Percentiles rank a stretch among this genome's conserved stretches.
Evolutionary conservation across 306 rosid species (phyloP).

Genomic region (Citrullus colocynthis): DNA sequence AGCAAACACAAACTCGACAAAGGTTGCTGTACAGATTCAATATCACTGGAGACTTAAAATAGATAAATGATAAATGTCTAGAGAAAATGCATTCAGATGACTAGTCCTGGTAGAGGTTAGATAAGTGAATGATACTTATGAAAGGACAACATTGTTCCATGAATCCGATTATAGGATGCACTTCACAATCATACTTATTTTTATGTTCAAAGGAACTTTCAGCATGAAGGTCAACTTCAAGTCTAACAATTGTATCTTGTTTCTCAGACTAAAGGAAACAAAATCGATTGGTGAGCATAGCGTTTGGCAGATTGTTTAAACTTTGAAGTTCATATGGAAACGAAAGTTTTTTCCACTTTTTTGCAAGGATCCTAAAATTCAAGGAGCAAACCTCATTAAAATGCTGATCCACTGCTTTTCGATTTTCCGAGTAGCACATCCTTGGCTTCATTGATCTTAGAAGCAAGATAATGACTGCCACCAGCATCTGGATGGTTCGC

Average conservation of each 20-base stretch:
- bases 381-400: conserved; percentile 15
- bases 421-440: conserved; percentile 52
- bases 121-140: not conserved
- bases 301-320: not conserved
- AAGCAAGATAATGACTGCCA: conserved; percentile 73
- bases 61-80: not conserved
- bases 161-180: not conserved
- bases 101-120: not conserved
- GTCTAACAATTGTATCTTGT: not conserved
- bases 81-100: not conserved
- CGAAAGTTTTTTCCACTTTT: not conserved
- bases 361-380: not conserved
- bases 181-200: not conserved
- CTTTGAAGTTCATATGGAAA: not conserved
- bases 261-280: not conserved
- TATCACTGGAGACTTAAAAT: not conserved
- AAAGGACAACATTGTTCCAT: not conserved
- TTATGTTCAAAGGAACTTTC: not conserved
- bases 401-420: conserved; percentile 48
- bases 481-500: conserved; percentile 85
- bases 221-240: not conserved
- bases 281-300: not conserved
- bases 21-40: not conserved
- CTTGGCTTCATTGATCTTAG: conserved; percentile 66
- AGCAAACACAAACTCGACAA: not conserved